phyloP scores from a whole-genome alignment of 2,329 filamentous ascomycete species.

The Beauveria sp. region DNA sequence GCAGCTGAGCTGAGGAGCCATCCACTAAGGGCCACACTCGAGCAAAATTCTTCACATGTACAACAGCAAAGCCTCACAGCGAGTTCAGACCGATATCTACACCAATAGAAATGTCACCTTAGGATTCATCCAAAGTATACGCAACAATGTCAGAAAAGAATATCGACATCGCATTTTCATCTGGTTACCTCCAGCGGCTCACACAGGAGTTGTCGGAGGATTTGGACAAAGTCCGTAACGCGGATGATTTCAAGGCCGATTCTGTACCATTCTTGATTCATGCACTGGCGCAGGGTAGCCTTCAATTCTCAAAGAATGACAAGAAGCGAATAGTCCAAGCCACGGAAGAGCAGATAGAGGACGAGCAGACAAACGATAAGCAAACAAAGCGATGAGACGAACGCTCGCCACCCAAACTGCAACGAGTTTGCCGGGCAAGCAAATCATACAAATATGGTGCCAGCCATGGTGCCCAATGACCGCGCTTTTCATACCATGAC shows the following conservation, averaged over 20 bases:
- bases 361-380: background rate
- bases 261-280: constrained; percentile 58
- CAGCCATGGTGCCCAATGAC: background rate
- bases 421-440: background rate
- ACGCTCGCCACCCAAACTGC: background rate
- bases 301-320: constrained; percentile 44
- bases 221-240: constrained; percentile 59
- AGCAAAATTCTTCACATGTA: background rate
- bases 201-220: constrained; percentile 68
- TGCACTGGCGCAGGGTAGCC: constrained; percentile 60
- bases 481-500: background rate
- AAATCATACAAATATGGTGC: background rate
- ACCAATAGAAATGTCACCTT: background rate
- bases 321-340: constrained; percentile 22
- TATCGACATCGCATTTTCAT: constrained; percentile 41
- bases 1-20: too few species aligned
- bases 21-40: background rate
- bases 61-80: background rate
- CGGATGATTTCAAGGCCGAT: constrained; percentile 63
- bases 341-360: background rate
- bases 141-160: constrained; percentile 12
- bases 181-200: constrained; percentile 61
- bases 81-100: background rate
- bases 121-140: background rate
- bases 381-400: background rate